Evolutionary conservation across 495 filamentous ascomycete genomes (phyloP), one percentile per base, ranked within the genome.

Genomic region (Penicillium roqueforti): DNA sequence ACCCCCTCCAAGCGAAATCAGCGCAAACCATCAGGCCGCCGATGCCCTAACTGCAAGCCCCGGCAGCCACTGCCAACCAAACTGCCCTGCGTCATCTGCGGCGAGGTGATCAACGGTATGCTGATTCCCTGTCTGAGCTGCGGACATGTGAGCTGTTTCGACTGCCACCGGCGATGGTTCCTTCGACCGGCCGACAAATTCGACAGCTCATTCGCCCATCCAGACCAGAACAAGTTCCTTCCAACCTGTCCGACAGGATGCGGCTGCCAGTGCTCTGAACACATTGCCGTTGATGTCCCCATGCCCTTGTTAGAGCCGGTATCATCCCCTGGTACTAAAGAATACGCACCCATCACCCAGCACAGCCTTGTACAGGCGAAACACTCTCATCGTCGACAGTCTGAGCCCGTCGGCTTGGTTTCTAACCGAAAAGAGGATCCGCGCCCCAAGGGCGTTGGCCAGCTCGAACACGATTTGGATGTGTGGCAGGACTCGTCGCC

Each of bases 131-230:
- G 78, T 57, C 68, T 80, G 7, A 70, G 66, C 38, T 81, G 78
- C 53, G 77, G 78, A 25, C 78, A 81, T 54, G 76, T 78, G 11
- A 66, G 76, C 60, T 80, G 78, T 55, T 74, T 77, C 40, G 62
- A 69, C 13, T 81, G 78, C 56, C 74, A 78, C 46, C 60, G 50
- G 32, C 63, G 45, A 38, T 74, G 76, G 71, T 75, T 79, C 60
- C 54, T 65, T 6, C 58, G 32, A 42, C 22, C 58, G 6, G 32
- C 18, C 51, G 51, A 59, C 37, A 45, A 43, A 36, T 31, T 65
- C 54, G 16, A 63, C 41, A 36, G 34, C 34, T 29, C 47, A 42
- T 37, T 32, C 16, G 47, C 63, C 25, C 14, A 50, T 1, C 34
- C 50, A 25, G 29, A 48, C 37, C 44, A 54, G 13, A 54, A 56